Percentiles rank a stretch among this genome's conserved stretches.
These are phyloP conservation scores for Gracilaria vermiculophylla DNA, from an alignment of 23 red algal genomes.

Conservation along the genomic window DNA sequence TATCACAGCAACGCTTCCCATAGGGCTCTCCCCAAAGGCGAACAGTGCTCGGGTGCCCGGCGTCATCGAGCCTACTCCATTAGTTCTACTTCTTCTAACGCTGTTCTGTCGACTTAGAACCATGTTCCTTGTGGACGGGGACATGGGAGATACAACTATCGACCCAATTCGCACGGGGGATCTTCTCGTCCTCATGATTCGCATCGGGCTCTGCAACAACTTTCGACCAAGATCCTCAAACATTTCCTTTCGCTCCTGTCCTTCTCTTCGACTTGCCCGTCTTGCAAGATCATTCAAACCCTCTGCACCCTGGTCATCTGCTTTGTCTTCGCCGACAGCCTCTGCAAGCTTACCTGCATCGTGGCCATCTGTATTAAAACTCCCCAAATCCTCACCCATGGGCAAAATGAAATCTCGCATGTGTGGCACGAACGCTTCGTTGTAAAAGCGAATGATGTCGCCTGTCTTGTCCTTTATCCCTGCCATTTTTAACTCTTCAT, in stretches of 20 bases:
- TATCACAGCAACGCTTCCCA: not conserved
- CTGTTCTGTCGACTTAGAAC: not conserved
- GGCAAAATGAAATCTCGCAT: slow-evolving; percentile 72
- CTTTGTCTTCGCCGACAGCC: not conserved
- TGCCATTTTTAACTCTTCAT: not conserved
- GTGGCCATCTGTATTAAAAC: not conserved
- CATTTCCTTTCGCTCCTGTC: not conserved
- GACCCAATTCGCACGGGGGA: slow-evolving; percentile 33
- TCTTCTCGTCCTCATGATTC: not conserved
- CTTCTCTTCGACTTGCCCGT: not conserved
- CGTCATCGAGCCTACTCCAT: slow-evolving; percentile 30
- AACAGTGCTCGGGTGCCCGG: slow-evolving; percentile 48
- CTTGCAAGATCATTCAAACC: not conserved
- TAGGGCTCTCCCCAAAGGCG: slow-evolving; percentile 69
- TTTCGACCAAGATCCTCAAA: slow-evolving; percentile 28
- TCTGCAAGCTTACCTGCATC: not conserved
- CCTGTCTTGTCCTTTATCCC: not conserved
- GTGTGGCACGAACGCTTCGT: slow-evolving; percentile 63
- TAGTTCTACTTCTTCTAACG: not conserved
- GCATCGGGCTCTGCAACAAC: slow-evolving; percentile 28
- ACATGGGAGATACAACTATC: slow-evolving; percentile 46
- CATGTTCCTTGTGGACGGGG: not conserved
- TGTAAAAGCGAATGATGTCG: slow-evolving; percentile 91
- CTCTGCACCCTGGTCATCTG: not conserved
- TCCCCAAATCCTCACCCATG: not conserved